These are phyloP conservation scores for Hygrocybe coccinea DNA, from an alignment of 768 basidiomycete species.

Conservation along the genomic window DNA sequence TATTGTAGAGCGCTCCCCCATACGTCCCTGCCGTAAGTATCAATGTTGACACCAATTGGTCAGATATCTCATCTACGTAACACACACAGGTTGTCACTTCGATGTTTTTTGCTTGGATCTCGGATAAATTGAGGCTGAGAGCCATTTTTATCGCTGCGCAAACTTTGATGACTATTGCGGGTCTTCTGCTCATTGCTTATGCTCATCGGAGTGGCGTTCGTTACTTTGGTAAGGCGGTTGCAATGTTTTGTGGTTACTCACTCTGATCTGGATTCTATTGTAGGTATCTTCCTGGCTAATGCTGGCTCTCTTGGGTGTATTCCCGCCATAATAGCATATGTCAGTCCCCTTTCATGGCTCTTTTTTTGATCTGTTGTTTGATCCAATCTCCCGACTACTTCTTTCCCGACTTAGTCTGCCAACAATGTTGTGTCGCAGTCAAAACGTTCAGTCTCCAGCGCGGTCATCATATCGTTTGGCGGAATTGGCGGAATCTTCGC, in stretches of 20 bases:
- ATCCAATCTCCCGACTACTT: neutral
- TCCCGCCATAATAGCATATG: slow-evolving; percentile 47
- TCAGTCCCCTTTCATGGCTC: slow-evolving; percentile 19
- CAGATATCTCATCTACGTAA: slow-evolving; percentile 7
- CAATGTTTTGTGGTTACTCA: neutral
- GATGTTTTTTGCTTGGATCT: slow-evolving; percentile 43
- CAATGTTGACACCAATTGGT: neutral
- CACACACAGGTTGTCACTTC: slow-evolving; percentile 6
- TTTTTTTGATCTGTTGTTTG: neutral
- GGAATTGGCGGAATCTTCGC: slow-evolving; percentile 48
- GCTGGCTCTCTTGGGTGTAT: slow-evolving; percentile 44
- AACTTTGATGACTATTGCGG: slow-evolving; percentile 37
- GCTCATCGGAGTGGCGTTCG: slow-evolving; percentile 32
- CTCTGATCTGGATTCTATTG: neutral
- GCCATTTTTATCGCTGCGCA: slow-evolving; percentile 42
- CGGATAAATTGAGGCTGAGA: slow-evolving; percentile 42
- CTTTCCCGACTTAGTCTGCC: slow-evolving; percentile 31
- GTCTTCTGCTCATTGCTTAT: slow-evolving; percentile 40
- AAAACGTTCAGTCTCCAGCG: slow-evolving; percentile 46
- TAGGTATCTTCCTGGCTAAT: slow-evolving; percentile 44
- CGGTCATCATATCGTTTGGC: slow-evolving; percentile 43
- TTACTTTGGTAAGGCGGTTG: slow-evolving; percentile 35
- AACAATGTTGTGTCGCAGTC: slow-evolving; percentile 49
- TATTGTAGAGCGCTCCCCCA: slow-evolving; percentile 42
- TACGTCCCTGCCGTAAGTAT: slow-evolving; percentile 44